Conservation (phyloP, 2,329 filamentous ascomycete genomes). For the Epichloe hybrida region DNA sequence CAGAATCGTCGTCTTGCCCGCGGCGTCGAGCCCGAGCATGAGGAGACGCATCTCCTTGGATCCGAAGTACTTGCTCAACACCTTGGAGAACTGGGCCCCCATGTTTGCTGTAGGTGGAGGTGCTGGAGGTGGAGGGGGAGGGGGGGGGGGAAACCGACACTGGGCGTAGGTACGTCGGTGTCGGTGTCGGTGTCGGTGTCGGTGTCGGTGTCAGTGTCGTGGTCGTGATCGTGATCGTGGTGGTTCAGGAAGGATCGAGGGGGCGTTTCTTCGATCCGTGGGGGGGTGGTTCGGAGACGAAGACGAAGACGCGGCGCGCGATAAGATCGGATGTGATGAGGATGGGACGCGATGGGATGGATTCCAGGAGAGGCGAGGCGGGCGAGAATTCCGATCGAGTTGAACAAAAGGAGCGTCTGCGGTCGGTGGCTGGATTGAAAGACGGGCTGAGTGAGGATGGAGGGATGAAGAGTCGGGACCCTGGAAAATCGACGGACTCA, state of each 20-base stretch:
- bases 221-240: too few relatives aligned
- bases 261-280: too few relatives aligned
- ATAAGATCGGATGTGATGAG: too few relatives aligned
- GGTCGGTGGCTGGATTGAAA: background rate
- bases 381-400: background rate
- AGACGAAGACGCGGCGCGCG: too few relatives aligned
- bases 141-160: background rate
- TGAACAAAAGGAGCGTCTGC: background rate
- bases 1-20: constrained; percentile 96
- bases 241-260: too few relatives aligned
- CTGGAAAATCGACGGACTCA: background rate
- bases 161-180: background rate
- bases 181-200: too few relatives aligned
- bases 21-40: constrained; percentile 95
- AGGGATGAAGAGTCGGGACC: background rate
- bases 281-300: too few relatives aligned
- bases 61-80: constrained; percentile 98
- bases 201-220: too few relatives aligned
- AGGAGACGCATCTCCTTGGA: constrained; percentile 98
- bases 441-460: too few relatives aligned
- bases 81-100: constrained; percentile 87
- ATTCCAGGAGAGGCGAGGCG: background rate
- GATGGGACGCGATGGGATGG: background rate
- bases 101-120: constrained; percentile 33
- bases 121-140: background rate